Evolutionary conservation across 2,329 filamentous ascomycete species (phyloP), one percentile per base, ranked within the genome.

Genomic region (Nemania sp.): DNA sequence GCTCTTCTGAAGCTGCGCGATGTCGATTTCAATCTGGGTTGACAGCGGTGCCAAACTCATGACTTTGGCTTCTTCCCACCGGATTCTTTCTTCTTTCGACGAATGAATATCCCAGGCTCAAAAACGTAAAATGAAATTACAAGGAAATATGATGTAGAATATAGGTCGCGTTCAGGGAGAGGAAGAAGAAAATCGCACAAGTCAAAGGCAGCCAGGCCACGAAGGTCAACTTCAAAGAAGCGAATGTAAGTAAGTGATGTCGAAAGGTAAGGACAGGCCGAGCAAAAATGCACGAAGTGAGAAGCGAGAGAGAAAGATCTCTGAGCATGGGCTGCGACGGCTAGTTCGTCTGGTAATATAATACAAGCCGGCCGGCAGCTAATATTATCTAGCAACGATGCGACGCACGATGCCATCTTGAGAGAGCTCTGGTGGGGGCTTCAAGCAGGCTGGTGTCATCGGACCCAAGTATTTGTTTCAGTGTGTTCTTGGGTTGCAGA

Each of bases 171-270:
- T n/a, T n/a, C n/a, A n/a, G n/a, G n/a, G n/a, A n/a, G n/a, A n/a
- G n/a, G n/a, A n/a, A n/a, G n/a, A n/a, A n/a, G n/a, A 15, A 59
- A 53, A 55, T 39, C 44, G 20, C 28, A 26, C 36, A 49, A 42
- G 17, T 41, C 19, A 50, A 61, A 49, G 61, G 63, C 64, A 53
- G 47, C 64, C 61, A 63, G 62, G 63, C 63, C 54, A 44, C 57
- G 65, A 67, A 67, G 66, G 52, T 68, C 66, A 66, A 67, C 65
- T 66, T 62, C 63, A 51, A 62, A 60, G 63, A 66, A 66, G 36
- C 30, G 53, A 61, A 64, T 59, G 43, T 6, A n/a, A n/a, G n/a
- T n/a, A n/a, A 26, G 41, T 41, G 46, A 33, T 46, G 19, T 15
- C 20, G 26, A 31, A 17, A 56, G 33, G 56, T 56, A 61, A 56